These are phyloP conservation scores for Drosera capensis DNA, from an alignment of 148 eudicot genomes.

Conservation along the genomic window DNA sequence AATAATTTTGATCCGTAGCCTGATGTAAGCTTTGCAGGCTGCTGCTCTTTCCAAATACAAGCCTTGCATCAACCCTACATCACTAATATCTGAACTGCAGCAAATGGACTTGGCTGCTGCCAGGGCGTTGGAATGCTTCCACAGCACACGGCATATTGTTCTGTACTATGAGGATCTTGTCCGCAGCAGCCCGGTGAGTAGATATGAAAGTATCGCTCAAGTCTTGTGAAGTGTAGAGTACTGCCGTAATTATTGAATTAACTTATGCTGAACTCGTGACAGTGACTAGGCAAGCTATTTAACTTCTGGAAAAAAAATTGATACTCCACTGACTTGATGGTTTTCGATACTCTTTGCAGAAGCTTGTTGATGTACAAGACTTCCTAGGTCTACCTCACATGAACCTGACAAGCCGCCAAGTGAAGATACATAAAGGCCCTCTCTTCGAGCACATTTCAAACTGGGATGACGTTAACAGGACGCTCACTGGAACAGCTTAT, in stretches of 20 bases:
- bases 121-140: conserved; percentile 48
- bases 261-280: neutral
- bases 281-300: neutral
- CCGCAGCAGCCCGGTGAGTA: conserved; percentile 50
- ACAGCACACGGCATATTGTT: conserved; percentile 53
- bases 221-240: neutral
- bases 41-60: conserved; percentile 62
- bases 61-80: conserved; percentile 38
- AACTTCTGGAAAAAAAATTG: neutral
- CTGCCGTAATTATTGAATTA: neutral
- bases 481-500: conserved; percentile 63
- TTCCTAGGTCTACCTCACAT: conserved; percentile 52
- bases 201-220: too few relatives aligned
- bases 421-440: conserved; percentile 78
- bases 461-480: conserved; percentile 52
- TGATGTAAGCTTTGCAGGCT: conserved; percentile 64
- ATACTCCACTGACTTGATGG: neutral
- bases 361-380: conserved; percentile 57
- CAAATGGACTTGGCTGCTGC: conserved; percentile 31
- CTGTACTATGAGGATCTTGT: conserved; percentile 72
- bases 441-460: conserved; percentile 58
- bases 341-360: conserved; percentile 15
- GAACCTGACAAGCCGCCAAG: conserved; percentile 57
- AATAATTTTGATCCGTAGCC: too few relatives aligned
- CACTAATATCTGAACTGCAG: conserved; percentile 42